A percentile compares a stretch with the other conserved stretches of the same genome.
These are phyloP conservation scores for Carex pumila DNA, from an alignment of 176 grass and related monocot species.

Conservation along the genomic window DNA sequence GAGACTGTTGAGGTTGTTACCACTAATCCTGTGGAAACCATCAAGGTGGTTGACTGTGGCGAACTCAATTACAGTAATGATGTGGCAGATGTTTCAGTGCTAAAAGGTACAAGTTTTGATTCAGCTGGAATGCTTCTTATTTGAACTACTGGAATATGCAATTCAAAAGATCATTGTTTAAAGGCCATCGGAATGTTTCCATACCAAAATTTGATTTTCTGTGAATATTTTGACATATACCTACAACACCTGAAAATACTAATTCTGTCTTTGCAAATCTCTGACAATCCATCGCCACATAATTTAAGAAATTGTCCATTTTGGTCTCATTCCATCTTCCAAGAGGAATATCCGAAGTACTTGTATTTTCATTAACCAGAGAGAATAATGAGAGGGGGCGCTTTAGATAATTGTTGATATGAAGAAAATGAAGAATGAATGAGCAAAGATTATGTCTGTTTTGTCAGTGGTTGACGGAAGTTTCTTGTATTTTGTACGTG, in stretches of 20 bases:
- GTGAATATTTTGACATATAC: not conserved
- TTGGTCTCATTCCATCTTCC: not conserved
- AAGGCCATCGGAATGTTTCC: not conserved
- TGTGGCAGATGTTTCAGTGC: constrained; percentile 14
- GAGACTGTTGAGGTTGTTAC: constrained; percentile 68
- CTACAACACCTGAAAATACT: not conserved
- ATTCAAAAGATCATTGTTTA: not conserved
- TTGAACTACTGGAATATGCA: not conserved
- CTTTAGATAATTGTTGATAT: not conserved
- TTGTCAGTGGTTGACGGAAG: not conserved
- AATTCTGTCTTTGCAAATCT: not conserved
- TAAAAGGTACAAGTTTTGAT: constrained; percentile 38
- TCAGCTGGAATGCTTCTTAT: not conserved
- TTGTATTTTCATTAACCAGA: not conserved
- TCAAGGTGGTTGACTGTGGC: constrained; percentile 80
- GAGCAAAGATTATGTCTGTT: not conserved
- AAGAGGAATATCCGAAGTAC: not conserved
- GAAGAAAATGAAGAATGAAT: not conserved
- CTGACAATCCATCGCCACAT: not conserved
- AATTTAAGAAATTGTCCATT: not conserved
- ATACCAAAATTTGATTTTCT: not conserved
- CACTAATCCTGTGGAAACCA: constrained; percentile 45
- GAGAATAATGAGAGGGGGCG: not conserved
- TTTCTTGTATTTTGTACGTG: not conserved
- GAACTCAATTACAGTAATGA: constrained; percentile 46